Conservation (phyloP, 2,329 filamentous ascomycete genomes). For the Xylaria sp. region DNA sequence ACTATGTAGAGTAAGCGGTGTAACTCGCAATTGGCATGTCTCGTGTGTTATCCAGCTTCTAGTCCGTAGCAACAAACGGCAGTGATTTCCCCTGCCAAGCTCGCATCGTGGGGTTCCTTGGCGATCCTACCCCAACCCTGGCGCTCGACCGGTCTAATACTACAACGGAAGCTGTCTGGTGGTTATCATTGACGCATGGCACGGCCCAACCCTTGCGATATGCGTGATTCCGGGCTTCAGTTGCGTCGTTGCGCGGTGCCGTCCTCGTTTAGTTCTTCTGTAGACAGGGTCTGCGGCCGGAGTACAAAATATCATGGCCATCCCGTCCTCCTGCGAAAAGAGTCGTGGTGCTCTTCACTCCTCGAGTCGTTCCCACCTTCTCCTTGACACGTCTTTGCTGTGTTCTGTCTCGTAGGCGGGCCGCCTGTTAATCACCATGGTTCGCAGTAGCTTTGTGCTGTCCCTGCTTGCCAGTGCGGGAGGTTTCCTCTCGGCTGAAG, state of each 20-base stretch:
- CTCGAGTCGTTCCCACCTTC: constrained; percentile 26
- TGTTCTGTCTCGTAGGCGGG: constrained; percentile 22
- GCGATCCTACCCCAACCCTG: constrained; percentile 30
- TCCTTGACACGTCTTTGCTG: constrained; percentile 27
- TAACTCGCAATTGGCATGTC: constrained; percentile 11
- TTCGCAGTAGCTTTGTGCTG: constrained; percentile 43
- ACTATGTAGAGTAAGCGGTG: constrained; percentile 20
- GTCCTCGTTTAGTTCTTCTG: neutral
- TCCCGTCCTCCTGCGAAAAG: constrained; percentile 5
- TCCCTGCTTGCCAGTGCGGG: constrained; percentile 44
- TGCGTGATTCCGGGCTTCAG: constrained; percentile 34
- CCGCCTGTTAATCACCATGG: constrained; percentile 41
- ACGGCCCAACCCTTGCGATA: constrained; percentile 16
- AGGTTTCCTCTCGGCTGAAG: constrained; percentile 40
- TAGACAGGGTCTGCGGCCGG: neutral
- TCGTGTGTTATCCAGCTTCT: constrained; percentile 22
- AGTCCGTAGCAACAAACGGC: constrained; percentile 4
- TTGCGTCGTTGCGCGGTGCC: constrained; percentile 28
- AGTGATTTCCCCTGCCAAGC: constrained; percentile 36
- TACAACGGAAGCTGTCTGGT: constrained; percentile 34
- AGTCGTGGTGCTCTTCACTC: constrained; percentile 9
- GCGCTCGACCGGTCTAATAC: constrained; percentile 28
- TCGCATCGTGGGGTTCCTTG: constrained; percentile 33
- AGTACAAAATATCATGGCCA: constrained; percentile 31
- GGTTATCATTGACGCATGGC: constrained; percentile 25